Evolutionary conservation across 2,329 filamentous ascomycete genomes (phyloP).

Genomic region (Karstenula rhodostoma): DNA sequence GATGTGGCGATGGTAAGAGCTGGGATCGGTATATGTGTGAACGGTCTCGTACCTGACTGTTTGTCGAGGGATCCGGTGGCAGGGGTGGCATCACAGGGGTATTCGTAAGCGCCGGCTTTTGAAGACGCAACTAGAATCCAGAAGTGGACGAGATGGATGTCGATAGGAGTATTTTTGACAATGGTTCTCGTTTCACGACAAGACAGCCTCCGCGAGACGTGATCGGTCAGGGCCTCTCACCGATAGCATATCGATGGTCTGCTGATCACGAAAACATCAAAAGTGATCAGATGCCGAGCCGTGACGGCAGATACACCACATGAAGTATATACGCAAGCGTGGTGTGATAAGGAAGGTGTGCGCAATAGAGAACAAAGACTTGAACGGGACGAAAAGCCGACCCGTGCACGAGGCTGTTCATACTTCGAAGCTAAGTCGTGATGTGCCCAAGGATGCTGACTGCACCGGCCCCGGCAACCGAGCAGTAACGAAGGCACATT

Average conservation of each 20-base stretch:
- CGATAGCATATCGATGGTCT: slow-evolving; percentile 12
- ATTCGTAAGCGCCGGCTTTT: neutral
- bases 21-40: slow-evolving; percentile 8
- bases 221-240: slow-evolving; percentile 2
- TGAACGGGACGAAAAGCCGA: slow-evolving; percentile 3
- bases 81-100: neutral
- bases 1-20: neutral
- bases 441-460: neutral
- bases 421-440: neutral
- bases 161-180: neutral
- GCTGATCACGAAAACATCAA: slow-evolving; percentile 19
- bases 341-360: slow-evolving; percentile 6
- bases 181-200: neutral
- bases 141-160: neutral
- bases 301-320: slow-evolving; percentile 20
- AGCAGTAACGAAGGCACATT: neutral
- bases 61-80: neutral
- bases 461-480: neutral
- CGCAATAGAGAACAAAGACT: slow-evolving; percentile 5
- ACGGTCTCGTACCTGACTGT: neutral
- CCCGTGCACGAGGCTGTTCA: neutral
- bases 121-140: neutral
- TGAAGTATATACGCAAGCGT: slow-evolving; percentile 16
- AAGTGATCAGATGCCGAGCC: slow-evolving; percentile 16
- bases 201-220: neutral